Evolutionary conservation across 2,329 filamentous ascomycete species (phyloP), one percentile per base, ranked within the genome.

Genomic region (Aspergillus novofumigatus): DNA sequence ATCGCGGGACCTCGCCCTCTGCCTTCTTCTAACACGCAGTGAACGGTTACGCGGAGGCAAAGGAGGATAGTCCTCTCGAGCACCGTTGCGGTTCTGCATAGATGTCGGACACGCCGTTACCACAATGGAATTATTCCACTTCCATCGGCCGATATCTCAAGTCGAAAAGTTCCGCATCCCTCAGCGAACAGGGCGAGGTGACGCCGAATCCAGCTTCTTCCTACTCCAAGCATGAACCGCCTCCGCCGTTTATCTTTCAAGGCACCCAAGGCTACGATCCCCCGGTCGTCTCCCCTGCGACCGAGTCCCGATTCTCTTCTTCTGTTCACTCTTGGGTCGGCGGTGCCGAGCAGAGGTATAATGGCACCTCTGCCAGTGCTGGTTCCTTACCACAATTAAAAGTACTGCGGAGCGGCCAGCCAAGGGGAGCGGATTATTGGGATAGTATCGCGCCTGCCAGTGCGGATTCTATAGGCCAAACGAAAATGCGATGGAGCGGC

Each of bases 51-150:
- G 23, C 26, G 21, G 42, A 48, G 38, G 44, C 26, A 38, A 48
- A 35, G 41, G 49, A 51, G 28, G 41, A 58, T 58, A 57, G 55
- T 52, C 48, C 52, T 44, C 26, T 50, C 42, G 42, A 53, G 49
- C 57, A 45, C 54, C 55, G 54, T 51, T 52, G 52, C 57, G 49
- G 58, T 51, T 52, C 52, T 38, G 50, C 54, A 65, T 67, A 69
- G 65, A 73, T 72, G 69, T 72, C 71, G 61, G 65, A 61, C 60
- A 58, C 65, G 51, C 67, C 69, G 41, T 63, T 66, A 20, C 63
- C 65, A 52, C 65, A 67, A 66, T 65, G 66, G 65, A 68, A 59
- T 52, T 61, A 65, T 52, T 49, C 68, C 59, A 58, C 63, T 51
- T 53, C 65, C 51, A 63, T 69, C 47, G 56, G 58, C 38, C 61